Evolutionary conservation across 805 yeast species (phyloP), one percentile per base, ranked within the genome.

Genomic region (Candida schatavii): DNA sequence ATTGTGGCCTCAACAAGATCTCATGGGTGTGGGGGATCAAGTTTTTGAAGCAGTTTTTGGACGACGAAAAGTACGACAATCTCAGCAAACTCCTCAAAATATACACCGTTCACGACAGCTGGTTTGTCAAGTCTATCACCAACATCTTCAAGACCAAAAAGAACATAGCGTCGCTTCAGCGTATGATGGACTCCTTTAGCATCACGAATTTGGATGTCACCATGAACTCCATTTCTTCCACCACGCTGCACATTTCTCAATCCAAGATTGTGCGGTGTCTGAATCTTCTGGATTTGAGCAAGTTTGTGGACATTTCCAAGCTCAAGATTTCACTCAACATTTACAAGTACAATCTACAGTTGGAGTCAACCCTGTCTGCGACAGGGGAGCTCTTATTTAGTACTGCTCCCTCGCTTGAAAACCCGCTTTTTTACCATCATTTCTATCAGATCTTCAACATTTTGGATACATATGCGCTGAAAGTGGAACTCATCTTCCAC

Each of bases 71-170:
- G 4, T 63, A 45, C 20, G 76, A 78, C 45, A 74, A 75, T 40
- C 70, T 76, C 31, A 49, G 54, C 22, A 64, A 65, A 42, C 62
- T 91, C 34, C 65, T 67, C 39, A 83, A 80, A 53, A 69, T 88
- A 2, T 85, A 83, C 48, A 75, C 90, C 23, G 95, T 91, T 2
- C 97, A 91, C 62, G 97, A 90, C 50, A 83, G 85, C 36, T 89
- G 97, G 93, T 77, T 90, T 63, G 77, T 88, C 21, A 79, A 88
- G 51, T 83, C 95, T 0, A 75, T 88, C 28, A 77, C 85, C 13
- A 89, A 85, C 41, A 74, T 88, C 19, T 66, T 87, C 45, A 72
- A 81, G 42, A 67, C 73, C 14, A 62, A 54, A 36, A 60, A 59
- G 40, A 59, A 56, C 40, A 39, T 66, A 13, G 55, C 55, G 26